Conservation (phyloP, 306 rosid genomes). For the Malus sieversii region DNA sequence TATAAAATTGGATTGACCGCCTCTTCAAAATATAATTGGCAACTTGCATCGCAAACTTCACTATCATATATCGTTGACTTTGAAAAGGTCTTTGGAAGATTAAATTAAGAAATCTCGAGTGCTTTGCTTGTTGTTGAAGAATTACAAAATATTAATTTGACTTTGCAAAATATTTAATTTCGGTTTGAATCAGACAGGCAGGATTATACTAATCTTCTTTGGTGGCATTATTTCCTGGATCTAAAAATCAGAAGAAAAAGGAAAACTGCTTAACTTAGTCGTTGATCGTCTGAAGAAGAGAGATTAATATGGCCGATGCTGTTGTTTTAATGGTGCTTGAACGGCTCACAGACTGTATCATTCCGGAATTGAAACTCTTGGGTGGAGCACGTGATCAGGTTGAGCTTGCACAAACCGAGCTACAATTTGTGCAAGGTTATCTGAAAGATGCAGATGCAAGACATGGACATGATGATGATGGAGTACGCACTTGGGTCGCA, state of each 20-base stretch:
- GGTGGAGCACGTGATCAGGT: neutral
- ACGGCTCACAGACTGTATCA: neutral
- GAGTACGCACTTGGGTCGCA: neutral
- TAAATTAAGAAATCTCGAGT: no score
- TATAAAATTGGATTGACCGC: neutral
- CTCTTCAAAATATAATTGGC: neutral
- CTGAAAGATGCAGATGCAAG: conserved; percentile 24
- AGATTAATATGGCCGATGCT: neutral
- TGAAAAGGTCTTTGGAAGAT: no score
- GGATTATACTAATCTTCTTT: no score
- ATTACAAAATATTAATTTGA: no score
- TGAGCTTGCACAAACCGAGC: neutral
- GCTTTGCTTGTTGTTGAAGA: no score
- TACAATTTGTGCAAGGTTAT: neutral
- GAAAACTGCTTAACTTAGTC: no score
- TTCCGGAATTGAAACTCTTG: neutral
- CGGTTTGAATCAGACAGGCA: no score
- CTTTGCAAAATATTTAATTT: no score
- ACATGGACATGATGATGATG: conserved; percentile 20
- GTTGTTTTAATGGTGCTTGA: neutral
- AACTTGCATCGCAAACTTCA: neutral
- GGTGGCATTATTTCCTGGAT: no score
- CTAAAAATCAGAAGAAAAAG: no score
- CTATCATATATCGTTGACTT: no score
- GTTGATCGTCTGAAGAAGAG: no score